Conservation (phyloP, 129 eudicot species). For the Pseudognaphalium luteoalbum region DNA sequence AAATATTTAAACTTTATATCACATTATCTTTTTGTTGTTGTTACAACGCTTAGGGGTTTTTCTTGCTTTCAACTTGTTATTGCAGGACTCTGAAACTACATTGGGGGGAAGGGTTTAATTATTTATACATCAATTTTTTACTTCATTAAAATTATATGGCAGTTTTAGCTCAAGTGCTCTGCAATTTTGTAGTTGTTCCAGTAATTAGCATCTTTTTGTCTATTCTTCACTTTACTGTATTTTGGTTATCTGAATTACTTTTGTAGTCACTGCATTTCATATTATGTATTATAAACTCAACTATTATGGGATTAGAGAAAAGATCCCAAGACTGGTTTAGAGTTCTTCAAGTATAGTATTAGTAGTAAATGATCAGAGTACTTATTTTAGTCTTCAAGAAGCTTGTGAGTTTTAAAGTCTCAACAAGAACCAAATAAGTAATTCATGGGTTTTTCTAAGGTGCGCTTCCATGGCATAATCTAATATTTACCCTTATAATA, state of each 20-base stretch:
- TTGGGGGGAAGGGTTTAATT: conserved; percentile 28
- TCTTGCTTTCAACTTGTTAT: conserved; percentile 3
- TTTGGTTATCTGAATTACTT: background rate
- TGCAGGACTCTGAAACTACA: conserved; percentile 33
- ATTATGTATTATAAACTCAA: no score
- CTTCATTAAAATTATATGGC: background rate
- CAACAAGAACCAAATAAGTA: no score
- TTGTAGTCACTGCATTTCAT: background rate
- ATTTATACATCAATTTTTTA: conserved; percentile 28
- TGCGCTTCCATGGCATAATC: no score
- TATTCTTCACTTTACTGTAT: background rate
- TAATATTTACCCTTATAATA: no score
- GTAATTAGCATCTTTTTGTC: background rate
- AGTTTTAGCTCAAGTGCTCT: conserved; percentile 11
- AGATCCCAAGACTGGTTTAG: no score
- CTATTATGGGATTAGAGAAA: no score
- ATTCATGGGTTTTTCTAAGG: no score
- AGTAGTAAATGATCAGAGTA: no score
- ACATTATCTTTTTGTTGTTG: conserved; percentile 25
- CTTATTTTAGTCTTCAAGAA: no score
- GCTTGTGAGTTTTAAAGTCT: no score
- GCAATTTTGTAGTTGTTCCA: conserved; percentile 11
- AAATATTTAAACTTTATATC: conserved; percentile 28
- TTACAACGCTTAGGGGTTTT: conserved; percentile 17
- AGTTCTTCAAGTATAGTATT: no score